Conservation (phyloP, 139 green algal genomes). For the Coelastrella sp. region DNA sequence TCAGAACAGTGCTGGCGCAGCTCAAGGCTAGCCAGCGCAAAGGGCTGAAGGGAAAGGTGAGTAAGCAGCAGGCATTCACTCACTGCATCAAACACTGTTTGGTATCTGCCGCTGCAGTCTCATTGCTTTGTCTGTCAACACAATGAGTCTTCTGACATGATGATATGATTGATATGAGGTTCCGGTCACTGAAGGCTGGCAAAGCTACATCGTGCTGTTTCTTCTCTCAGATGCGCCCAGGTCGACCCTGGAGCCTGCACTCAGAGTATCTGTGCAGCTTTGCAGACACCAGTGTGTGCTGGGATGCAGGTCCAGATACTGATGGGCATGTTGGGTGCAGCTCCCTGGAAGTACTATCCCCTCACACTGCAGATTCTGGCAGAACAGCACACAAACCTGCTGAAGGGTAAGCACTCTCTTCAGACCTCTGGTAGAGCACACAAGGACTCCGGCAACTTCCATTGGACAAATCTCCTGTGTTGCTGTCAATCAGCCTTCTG, state of each 20-base stretch:
- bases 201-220: not conserved
- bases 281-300: not conserved
- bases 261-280: not conserved
- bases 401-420: conserved; percentile 24
- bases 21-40: conserved; percentile 55
- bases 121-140: no score
- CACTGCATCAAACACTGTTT: not conserved
- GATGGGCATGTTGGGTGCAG: conserved; percentile 80
- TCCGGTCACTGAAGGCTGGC: not conserved
- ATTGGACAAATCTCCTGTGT: not conserved
- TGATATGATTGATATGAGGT: not conserved
- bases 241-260: not conserved
- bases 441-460: not conserved
- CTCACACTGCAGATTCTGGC: conserved; percentile 85
- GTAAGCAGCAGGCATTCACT: not conserved
- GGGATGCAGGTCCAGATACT: conserved; percentile 72
- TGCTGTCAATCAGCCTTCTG: not conserved
- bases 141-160: not conserved
- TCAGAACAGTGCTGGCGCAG: conserved; percentile 50
- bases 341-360: conserved; percentile 85
- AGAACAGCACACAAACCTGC: conserved; percentile 45
- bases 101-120: not conserved
- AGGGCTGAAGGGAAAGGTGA: conserved; percentile 82
- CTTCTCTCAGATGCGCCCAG: not conserved
- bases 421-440: no score